Percentiles rank a stretch among this genome's conserved stretches.
phyloP scores from a whole-genome alignment of 2,329 filamentous ascomycete genomes.

The Plenodomus tracheiphilus region DNA sequence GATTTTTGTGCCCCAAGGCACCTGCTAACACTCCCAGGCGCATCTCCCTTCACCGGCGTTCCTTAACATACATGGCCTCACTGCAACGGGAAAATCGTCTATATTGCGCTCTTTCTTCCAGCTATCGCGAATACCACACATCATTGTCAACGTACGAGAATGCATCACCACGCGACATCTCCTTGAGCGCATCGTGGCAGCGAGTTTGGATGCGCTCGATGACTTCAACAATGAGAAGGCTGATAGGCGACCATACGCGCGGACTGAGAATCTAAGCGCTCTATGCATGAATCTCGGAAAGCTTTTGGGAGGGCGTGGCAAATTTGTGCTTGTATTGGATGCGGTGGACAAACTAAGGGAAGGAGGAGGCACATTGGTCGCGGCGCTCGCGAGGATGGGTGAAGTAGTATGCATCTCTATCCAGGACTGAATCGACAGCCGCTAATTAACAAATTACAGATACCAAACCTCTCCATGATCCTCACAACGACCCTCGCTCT shows the following conservation, averaged over 20 bases:
- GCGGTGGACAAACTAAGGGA: conserved; percentile 85
- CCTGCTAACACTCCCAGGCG: conserved; percentile 52
- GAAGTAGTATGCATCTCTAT: conserved; percentile 67
- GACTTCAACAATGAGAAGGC: conserved; percentile 45
- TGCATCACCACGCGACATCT: conserved; percentile 79
- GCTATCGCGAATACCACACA: conserved; percentile 55
- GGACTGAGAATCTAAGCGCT: conserved; percentile 80
- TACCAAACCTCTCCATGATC: conserved; percentile 75
- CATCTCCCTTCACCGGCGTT: conserved; percentile 71
- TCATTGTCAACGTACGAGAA: conserved; percentile 70
- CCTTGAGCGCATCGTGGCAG: conserved; percentile 69
- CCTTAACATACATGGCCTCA: conserved; percentile 79
- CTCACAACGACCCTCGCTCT: conserved; percentile 76
- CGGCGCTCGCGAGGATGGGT: conserved; percentile 78
- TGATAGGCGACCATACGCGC: conserved; percentile 54
- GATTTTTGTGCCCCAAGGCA: not conserved
- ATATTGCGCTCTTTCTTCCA: conserved; percentile 67
- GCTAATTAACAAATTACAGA: conserved; percentile 54
- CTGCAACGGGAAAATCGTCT: conserved; percentile 83
- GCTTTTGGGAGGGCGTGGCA: conserved; percentile 59
- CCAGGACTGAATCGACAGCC: conserved; percentile 5
- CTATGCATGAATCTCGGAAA: conserved; percentile 72
- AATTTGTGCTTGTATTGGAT: conserved; percentile 85
- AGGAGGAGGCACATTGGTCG: conserved; percentile 73
- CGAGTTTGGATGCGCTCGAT: conserved; percentile 48